phyloP scores from a whole-genome alignment of 1,139 yeast genomes.

The Blastobotrys illinoisensis region DNA sequence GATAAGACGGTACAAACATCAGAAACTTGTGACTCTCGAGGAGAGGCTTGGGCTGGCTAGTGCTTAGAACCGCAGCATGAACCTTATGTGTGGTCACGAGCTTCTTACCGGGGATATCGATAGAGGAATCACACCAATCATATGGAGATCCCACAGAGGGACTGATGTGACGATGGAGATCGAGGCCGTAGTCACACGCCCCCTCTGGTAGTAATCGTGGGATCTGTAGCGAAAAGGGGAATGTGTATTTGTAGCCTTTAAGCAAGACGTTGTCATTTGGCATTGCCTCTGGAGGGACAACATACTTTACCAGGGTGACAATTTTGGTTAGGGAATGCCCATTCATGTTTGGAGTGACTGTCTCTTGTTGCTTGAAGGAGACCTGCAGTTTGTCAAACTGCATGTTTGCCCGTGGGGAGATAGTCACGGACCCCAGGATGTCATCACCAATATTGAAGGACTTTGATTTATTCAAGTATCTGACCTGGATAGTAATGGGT shows the following conservation, averaged over 20 bases:
- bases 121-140: conserved; percentile 3
- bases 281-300: conserved; percentile 12
- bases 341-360: conserved; percentile 10
- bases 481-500: not conserved
- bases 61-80: not conserved
- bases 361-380: conserved; percentile 15
- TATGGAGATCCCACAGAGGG: conserved; percentile 6
- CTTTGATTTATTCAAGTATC: not conserved
- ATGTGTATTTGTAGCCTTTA: conserved; percentile 15
- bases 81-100: conserved; percentile 1
- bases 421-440: conserved; percentile 12
- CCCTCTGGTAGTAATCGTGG: conserved; percentile 12
- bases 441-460: not conserved
- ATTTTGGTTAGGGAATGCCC: conserved; percentile 9
- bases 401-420: conserved; percentile 14
- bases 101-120: conserved; percentile 4
- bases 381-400: conserved; percentile 9
- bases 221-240: conserved; percentile 14
- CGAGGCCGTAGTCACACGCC: conserved; percentile 1
- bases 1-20: not conserved
- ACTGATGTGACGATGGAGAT: conserved; percentile 1
- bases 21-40: not conserved
- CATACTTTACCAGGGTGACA: conserved; percentile 11
- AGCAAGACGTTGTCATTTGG: conserved; percentile 11
- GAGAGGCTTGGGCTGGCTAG: not conserved